phyloP scores from a whole-genome alignment of 2,329 filamentous ascomycete species.

The Bipolaris victoriae region DNA sequence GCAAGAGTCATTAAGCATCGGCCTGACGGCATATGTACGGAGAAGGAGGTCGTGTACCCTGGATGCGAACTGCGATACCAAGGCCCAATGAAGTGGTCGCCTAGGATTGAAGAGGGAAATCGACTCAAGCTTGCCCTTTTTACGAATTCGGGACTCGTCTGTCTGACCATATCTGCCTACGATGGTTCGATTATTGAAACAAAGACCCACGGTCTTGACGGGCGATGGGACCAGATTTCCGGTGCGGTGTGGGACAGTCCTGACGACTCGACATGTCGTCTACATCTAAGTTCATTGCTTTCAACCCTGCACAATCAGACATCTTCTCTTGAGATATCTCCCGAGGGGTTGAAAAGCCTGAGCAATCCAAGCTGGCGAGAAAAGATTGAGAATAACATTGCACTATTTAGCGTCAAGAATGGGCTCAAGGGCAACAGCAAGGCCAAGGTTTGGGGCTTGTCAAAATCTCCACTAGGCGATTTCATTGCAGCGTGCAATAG shows the following conservation, averaged over 20 bases:
- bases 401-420: constrained; percentile 56
- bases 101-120: constrained; percentile 19
- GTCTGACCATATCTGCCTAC: constrained; percentile 29
- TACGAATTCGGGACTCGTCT: constrained; percentile 33
- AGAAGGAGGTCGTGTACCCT: constrained; percentile 33
- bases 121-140: constrained; percentile 43
- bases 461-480: constrained; percentile 54
- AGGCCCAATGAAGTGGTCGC: constrained; percentile 42
- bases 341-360: constrained; percentile 14
- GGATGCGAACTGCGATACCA: constrained; percentile 30
- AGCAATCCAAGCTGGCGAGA: constrained; percentile 48
- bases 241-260: constrained; percentile 43
- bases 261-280: constrained; percentile 17
- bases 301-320: constrained; percentile 44
- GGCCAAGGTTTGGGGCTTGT: constrained; percentile 62
- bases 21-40: constrained; percentile 23
- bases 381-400: constrained; percentile 47
- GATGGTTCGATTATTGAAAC: constrained; percentile 32
- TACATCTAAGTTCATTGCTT: constrained; percentile 49
- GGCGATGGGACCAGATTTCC: constrained; percentile 52
- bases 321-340: constrained; percentile 36
- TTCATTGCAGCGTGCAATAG: constrained; percentile 58
- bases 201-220: constrained; percentile 45
- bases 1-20: constrained; percentile 30
- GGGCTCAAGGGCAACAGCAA: constrained; percentile 58